Conservation (phyloP, 768 basidiomycete species). For the Atractiella rhizophila region DNA sequence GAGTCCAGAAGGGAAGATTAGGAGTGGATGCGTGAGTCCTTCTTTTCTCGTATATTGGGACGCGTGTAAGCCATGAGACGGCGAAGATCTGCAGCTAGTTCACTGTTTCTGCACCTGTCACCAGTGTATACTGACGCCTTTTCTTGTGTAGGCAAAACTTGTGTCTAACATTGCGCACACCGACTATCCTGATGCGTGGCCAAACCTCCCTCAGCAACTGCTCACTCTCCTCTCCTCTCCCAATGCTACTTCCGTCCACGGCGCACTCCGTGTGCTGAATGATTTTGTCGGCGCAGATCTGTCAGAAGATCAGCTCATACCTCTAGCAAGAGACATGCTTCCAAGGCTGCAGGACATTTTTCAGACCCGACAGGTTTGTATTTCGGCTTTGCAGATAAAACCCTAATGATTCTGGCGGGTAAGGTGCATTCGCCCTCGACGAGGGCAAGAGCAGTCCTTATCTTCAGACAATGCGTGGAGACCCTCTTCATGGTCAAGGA, state of each 20-base stretch:
- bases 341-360: constrained; percentile 62
- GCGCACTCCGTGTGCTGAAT: constrained; percentile 81
- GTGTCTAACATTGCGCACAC: constrained; percentile 67
- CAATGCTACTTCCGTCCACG: constrained; percentile 56
- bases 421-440: constrained; percentile 39
- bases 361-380: constrained; percentile 41
- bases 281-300: constrained; percentile 84
- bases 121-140: neutral
- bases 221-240: constrained; percentile 50
- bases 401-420: neutral
- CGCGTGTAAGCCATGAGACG: neutral
- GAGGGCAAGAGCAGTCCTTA: constrained; percentile 56
- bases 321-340: constrained; percentile 62
- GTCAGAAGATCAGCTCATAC: constrained; percentile 80
- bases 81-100: no score
- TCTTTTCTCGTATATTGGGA: constrained; percentile 4
- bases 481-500: constrained; percentile 89
- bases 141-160: constrained; percentile 43
- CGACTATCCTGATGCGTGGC: constrained; percentile 95
- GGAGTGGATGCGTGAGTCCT: no score
- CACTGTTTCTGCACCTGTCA: neutral
- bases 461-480: constrained; percentile 70
- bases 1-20: no score
- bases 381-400: neutral
- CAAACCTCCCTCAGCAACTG: constrained; percentile 51